Conservation (phyloP, 2,329 filamentous ascomycete species). For the Trichophyton benhamiae region DNA sequence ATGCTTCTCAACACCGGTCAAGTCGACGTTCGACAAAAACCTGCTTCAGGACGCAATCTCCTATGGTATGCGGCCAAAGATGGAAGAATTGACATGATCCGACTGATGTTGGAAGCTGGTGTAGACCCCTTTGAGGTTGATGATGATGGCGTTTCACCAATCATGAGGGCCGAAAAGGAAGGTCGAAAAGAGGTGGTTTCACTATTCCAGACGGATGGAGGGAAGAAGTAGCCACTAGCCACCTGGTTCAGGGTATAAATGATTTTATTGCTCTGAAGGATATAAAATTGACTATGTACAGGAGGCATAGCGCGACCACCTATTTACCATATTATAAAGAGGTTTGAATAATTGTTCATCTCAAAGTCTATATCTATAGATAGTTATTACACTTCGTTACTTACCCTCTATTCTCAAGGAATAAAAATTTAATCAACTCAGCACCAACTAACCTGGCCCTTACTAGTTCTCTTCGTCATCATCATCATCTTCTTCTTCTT, state of each 20-base stretch:
- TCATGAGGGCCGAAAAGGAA: neutral
- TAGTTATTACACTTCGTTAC: no score
- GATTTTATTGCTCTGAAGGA: no score
- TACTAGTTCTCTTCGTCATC: neutral
- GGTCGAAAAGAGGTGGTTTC: neutral
- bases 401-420: no score
- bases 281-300: no score
- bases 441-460: no score
- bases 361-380: no score
- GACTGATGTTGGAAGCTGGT: neutral
- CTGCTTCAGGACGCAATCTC: neutral
- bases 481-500: constrained; percentile 33
- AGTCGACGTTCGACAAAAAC: neutral
- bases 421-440: no score
- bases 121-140: neutral
- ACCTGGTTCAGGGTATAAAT: no score
- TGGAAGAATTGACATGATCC: neutral
- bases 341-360: no score
- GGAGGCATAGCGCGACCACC: no score
- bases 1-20: neutral
- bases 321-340: no score
- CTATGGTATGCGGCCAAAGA: neutral
- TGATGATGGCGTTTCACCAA: neutral
- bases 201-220: neutral
- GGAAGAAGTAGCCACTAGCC: neutral